phyloP scores from a whole-genome alignment of 2,329 filamentous ascomycete species.

The Cladosporium sp. region DNA sequence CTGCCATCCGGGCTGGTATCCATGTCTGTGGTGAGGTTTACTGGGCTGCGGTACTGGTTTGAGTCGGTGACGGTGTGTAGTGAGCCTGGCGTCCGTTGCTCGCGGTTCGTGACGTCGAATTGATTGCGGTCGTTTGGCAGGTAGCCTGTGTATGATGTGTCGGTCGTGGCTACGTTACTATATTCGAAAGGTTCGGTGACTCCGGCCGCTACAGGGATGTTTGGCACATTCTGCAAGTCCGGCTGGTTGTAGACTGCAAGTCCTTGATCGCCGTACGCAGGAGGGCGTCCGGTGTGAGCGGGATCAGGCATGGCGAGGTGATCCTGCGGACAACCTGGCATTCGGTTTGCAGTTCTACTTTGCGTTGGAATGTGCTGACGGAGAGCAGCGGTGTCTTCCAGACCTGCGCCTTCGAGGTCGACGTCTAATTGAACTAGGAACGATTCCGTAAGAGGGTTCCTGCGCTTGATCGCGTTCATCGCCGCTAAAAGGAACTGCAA shows the following conservation, averaged over 20 bases:
- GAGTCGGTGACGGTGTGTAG: slow-evolving; percentile 21
- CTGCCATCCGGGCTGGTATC: slow-evolving; percentile 35
- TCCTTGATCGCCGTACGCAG: slow-evolving; percentile 28
- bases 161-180: neutral
- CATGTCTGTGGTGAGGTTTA: slow-evolving; percentile 28
- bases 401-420: slow-evolving; percentile 74
- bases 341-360: slow-evolving; percentile 8
- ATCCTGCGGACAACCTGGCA: slow-evolving; percentile 24
- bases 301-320: slow-evolving; percentile 21
- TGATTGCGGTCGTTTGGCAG: neutral
- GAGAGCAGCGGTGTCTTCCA: slow-evolving; percentile 42
- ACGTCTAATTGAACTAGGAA: slow-evolving; percentile 92
- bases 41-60: slow-evolving; percentile 26
- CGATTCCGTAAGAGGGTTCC: slow-evolving; percentile 89
- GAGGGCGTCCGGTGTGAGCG: neutral
- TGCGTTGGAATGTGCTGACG: slow-evolving; percentile 25
- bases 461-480: slow-evolving; percentile 83
- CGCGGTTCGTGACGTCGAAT: slow-evolving; percentile 30
- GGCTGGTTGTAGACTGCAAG: slow-evolving; percentile 28
- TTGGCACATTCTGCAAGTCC: slow-evolving; percentile 3
- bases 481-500: slow-evolving; percentile 87
- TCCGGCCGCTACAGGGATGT: neutral
- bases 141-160: slow-evolving; percentile 7
- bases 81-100: slow-evolving; percentile 30
- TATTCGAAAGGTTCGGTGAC: neutral